phyloP scores from a whole-genome alignment of 768 basidiomycete species.

The Psilocybe cubensis region DNA sequence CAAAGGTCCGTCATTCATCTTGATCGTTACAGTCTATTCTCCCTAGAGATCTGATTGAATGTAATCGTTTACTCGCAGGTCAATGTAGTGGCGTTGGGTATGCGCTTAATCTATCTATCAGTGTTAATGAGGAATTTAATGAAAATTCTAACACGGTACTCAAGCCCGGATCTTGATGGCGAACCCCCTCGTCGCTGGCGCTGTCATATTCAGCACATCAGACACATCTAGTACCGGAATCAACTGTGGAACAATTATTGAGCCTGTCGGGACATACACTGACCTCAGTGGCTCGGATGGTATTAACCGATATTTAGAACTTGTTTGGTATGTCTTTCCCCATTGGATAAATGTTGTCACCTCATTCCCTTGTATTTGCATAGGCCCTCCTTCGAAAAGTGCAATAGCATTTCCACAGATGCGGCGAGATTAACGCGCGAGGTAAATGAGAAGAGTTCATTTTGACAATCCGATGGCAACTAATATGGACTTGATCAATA shows the following conservation, averaged over 20 bases:
- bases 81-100: slow-evolving; percentile 7
- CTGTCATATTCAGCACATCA: not conserved
- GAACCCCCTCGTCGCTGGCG: slow-evolving; percentile 2
- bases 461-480: not conserved
- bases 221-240: not conserved
- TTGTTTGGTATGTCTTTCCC: not conserved
- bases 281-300: not conserved
- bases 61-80: not conserved
- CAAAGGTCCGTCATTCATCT: not conserved
- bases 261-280: not conserved
- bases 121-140: not conserved
- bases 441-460: not conserved
- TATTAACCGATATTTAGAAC: not conserved
- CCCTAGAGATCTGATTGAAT: not conserved
- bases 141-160: not conserved
- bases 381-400: slow-evolving; percentile 5
- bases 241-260: slow-evolving; percentile 1
- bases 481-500: not conserved
- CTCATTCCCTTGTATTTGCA: not conserved
- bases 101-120: not conserved
- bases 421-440: not conserved
- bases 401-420: not conserved
- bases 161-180: slow-evolving; percentile 2
- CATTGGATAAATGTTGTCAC: not conserved
- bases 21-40: not conserved